phyloP scores from a whole-genome alignment of 345 rosid species.

The Tarenaya hassleriana region DNA sequence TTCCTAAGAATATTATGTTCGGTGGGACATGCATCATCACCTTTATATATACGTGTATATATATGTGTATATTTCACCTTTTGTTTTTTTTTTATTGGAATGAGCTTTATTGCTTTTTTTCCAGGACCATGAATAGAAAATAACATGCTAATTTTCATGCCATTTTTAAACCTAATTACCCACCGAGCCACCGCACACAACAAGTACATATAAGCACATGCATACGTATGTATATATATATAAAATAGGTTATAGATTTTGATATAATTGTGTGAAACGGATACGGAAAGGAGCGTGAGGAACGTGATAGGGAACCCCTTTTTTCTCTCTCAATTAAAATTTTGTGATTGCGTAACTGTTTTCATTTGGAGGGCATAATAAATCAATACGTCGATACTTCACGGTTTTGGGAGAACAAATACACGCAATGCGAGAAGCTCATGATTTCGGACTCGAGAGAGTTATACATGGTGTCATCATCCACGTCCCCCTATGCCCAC shows the following conservation, averaged over 20 bases:
- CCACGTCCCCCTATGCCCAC: too few relatives aligned
- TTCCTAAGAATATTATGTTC: slow-evolving; percentile 19
- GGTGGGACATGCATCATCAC: slow-evolving; percentile 1
- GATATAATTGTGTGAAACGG: slow-evolving; percentile 21
- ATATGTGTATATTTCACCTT: slow-evolving; percentile 16
- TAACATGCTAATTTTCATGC: slow-evolving; percentile 1
- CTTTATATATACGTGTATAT: slow-evolving; percentile 14
- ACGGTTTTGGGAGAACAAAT: slow-evolving; percentile 23
- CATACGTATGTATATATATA: background rate
- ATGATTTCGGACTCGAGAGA: slow-evolving; percentile 19
- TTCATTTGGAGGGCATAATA: slow-evolving; percentile 11
- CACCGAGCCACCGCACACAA: too few relatives aligned
- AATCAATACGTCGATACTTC: slow-evolving; percentile 25
- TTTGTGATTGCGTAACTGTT: slow-evolving; percentile 18
- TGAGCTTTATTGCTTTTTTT: slow-evolving; percentile 15
- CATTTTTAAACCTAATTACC: background rate
- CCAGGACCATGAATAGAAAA: slow-evolving; percentile 13
- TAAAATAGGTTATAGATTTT: background rate
- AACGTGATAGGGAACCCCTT: slow-evolving; percentile 14
- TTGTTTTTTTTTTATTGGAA: slow-evolving; percentile 1
- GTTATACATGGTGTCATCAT: too few relatives aligned
- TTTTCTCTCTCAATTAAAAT: slow-evolving; percentile 1
- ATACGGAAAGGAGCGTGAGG: slow-evolving; percentile 27
- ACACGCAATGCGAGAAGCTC: slow-evolving; percentile 22
- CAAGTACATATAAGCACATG: background rate